phyloP scores from a whole-genome alignment of 139 green algal genomes.

The Monoraphidium neglectum region DNA sequence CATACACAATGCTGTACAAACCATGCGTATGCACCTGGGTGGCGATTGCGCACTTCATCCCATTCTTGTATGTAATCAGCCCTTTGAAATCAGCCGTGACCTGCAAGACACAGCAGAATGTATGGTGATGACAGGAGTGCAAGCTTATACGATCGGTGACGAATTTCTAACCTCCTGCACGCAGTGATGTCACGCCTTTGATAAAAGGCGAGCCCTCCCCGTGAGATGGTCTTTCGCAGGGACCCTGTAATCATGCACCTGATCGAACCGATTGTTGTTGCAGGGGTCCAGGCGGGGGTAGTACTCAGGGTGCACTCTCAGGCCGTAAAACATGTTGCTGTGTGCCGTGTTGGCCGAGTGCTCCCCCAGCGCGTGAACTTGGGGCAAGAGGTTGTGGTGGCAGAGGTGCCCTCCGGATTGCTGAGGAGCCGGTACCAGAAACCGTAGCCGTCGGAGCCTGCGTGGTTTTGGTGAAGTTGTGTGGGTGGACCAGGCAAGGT shows the following conservation, averaged over 20 bases:
- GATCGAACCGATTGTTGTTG: slow-evolving; percentile 12
- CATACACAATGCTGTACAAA: neutral
- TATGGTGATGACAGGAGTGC: no score
- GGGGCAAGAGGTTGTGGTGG: slow-evolving; percentile 47
- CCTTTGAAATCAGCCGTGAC: slow-evolving; percentile 46
- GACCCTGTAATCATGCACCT: no score
- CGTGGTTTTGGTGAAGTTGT: no score
- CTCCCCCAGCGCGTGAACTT: slow-evolving; percentile 47
- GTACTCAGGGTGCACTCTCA: slow-evolving; percentile 51
- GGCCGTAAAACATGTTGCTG: slow-evolving; percentile 68
- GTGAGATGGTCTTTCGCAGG: no score
- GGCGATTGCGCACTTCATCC: slow-evolving; percentile 58
- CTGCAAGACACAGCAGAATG: no score
- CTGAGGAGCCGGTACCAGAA: slow-evolving; percentile 53
- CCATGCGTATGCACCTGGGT: slow-evolving; percentile 33
- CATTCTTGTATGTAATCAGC: slow-evolving; percentile 65
- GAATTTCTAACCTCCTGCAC: no score
- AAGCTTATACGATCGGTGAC: no score
- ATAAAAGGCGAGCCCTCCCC: no score
- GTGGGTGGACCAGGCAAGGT: no score
- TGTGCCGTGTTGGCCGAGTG: slow-evolving; percentile 59
- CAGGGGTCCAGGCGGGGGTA: slow-evolving; percentile 40
- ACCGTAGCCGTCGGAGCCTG: slow-evolving; percentile 32
- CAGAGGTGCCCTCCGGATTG: slow-evolving; percentile 41
- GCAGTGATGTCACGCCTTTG: no score